A percentile compares a stretch with the other conserved stretches of the same genome.
Evolutionary conservation across 495 filamentous ascomycete genomes (phyloP).

Genomic region (Penicillium herquei): DNA sequence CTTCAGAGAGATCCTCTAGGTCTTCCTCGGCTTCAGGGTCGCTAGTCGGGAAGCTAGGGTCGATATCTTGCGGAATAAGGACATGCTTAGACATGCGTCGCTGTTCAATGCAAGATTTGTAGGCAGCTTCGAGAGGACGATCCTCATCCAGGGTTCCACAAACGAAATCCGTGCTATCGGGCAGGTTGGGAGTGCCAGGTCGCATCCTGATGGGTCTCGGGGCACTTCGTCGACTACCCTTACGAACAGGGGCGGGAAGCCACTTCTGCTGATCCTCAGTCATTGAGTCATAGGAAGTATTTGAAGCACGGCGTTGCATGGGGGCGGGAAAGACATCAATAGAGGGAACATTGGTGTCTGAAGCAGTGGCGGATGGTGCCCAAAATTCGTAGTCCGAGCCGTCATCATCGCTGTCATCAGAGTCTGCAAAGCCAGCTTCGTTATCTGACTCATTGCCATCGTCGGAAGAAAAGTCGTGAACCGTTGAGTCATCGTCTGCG

Average conservation of each 20-base stretch:
- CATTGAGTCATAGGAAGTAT: constrained; percentile 64
- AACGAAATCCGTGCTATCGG: constrained; percentile 97
- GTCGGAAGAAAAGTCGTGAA: constrained; percentile 60
- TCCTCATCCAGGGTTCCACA: constrained; percentile 97
- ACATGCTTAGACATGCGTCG: constrained; percentile 76
- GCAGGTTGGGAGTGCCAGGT: constrained; percentile 75
- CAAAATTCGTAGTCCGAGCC: constrained; percentile 75
- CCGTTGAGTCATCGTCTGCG: constrained; percentile 59
- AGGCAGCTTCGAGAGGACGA: constrained; percentile 87
- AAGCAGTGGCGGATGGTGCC: constrained; percentile 62
- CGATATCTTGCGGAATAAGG: constrained; percentile 87
- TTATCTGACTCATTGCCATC: constrained; percentile 94
- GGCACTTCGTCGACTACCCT: constrained; percentile 25
- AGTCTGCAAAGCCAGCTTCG: constrained; percentile 88
- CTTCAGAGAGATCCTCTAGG: constrained; percentile 58
- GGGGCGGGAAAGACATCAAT: constrained; percentile 47
- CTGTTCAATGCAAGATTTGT: constrained; percentile 79
- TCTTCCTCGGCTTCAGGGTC: constrained; percentile 84
- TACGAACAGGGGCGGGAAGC: constrained; percentile 31
- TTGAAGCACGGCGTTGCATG: constrained; percentile 51
- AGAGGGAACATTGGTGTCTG: constrained; percentile 52
- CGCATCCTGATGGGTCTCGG: constrained; percentile 55
- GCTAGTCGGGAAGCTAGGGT: constrained; percentile 93
- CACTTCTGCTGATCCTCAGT: constrained; percentile 42
- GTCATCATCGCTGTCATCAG: constrained; percentile 73